phyloP scores from a whole-genome alignment of 2,329 filamentous ascomycete species.

The Penicillium capsulatum region DNA sequence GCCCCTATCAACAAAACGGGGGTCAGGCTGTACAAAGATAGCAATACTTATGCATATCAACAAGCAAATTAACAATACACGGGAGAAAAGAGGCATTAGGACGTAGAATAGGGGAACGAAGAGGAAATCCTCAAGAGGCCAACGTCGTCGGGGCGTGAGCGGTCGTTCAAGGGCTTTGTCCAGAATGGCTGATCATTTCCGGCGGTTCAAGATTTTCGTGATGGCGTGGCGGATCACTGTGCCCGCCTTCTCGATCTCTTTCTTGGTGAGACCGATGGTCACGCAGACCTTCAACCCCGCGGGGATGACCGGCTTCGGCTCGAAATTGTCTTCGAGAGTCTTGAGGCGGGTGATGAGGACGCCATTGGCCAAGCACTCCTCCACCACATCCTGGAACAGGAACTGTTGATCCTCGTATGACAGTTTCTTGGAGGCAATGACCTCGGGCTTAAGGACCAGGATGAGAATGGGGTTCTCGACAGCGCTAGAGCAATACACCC shows the following conservation, averaged over 20 bases:
- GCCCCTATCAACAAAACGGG: slow-evolving; percentile 9
- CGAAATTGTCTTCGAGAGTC: slow-evolving; percentile 63
- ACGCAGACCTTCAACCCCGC: slow-evolving; percentile 87
- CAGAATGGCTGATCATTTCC: slow-evolving; percentile 35
- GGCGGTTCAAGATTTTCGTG: slow-evolving; percentile 75
- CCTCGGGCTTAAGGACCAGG: slow-evolving; percentile 75
- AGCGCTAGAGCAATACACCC: slow-evolving; percentile 76
- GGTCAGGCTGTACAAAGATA: slow-evolving; percentile 20
- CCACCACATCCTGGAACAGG: slow-evolving; percentile 84
- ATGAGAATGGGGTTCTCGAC: slow-evolving; percentile 84
- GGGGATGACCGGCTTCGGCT: slow-evolving; percentile 65
- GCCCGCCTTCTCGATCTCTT: slow-evolving; percentile 93
- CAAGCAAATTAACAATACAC: slow-evolving; percentile 22
- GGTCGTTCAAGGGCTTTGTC: slow-evolving; percentile 16
- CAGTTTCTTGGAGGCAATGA: slow-evolving; percentile 66
- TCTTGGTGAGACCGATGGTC: slow-evolving; percentile 80
- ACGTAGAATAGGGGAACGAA: slow-evolving; percentile 11
- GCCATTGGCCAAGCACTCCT: slow-evolving; percentile 85
- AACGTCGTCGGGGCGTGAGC: slow-evolving; percentile 22
- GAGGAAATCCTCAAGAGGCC: slow-evolving; percentile 10
- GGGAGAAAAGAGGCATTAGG: slow-evolving; percentile 19
- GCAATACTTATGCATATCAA: slow-evolving; percentile 22
- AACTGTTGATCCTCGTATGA: slow-evolving; percentile 73
- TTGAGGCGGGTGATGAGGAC: slow-evolving; percentile 87
- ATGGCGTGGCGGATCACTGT: slow-evolving; percentile 84